phyloP scores from a whole-genome alignment of 345 rosid species.

The Brassica cretica region DNA sequence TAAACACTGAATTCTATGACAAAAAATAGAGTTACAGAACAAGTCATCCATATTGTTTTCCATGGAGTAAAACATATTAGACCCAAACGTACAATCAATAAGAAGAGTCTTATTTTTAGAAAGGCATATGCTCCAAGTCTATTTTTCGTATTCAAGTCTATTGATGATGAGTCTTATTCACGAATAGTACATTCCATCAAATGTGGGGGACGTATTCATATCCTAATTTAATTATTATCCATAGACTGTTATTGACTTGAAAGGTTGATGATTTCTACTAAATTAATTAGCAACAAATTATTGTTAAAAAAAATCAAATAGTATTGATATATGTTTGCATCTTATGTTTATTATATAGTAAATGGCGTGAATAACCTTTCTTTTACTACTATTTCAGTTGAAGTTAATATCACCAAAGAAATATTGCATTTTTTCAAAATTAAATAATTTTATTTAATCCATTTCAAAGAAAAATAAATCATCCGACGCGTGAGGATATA shows the following conservation, averaged over 20 bases:
- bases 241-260: conserved; percentile 9
- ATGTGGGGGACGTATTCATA: not conserved
- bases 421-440: not conserved
- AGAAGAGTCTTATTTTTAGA: not conserved
- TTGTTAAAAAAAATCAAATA: not conserved
- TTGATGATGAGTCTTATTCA: conserved; percentile 9
- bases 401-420: not conserved
- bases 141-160: not conserved
- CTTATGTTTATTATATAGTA: not conserved
- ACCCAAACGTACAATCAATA: not conserved
- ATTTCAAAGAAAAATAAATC: not conserved
- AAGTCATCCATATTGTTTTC: not conserved
- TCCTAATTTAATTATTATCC: not conserved
- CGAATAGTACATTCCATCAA: conserved; percentile 16
- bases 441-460: not conserved
- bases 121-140: not conserved
- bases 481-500: not conserved
- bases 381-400: not conserved
- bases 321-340: not conserved
- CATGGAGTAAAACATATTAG: not conserved
- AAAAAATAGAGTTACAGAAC: too few species aligned
- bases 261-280: not conserved
- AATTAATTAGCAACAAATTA: not conserved
- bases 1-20: too few species aligned
- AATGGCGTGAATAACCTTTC: not conserved